Percentiles rank a stretch among this genome's conserved stretches.
phyloP scores from a whole-genome alignment of 2,329 filamentous ascomycete species.

The Diplocarpon rosae region DNA sequence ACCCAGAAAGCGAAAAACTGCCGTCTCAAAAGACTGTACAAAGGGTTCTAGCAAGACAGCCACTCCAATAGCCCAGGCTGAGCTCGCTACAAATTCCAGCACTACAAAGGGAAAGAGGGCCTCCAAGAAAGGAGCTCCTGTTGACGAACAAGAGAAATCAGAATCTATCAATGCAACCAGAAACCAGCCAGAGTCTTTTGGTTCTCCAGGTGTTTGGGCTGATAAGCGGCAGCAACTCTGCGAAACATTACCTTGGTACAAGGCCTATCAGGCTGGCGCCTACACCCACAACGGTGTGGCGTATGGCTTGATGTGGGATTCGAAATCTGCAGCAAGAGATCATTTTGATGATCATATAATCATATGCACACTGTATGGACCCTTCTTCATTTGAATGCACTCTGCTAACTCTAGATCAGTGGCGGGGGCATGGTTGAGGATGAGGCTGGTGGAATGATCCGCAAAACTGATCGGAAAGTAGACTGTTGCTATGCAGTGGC shows the following conservation, averaged over 20 bases:
- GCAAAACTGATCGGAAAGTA: background rate
- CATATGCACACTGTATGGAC: slow-evolving; percentile 48
- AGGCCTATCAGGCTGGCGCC: slow-evolving; percentile 46
- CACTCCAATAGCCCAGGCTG: no score
- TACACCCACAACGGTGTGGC: slow-evolving; percentile 41
- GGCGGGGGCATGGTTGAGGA: slow-evolving; percentile 43
- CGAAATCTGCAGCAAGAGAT: slow-evolving; percentile 41
- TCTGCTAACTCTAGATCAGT: slow-evolving; percentile 29
- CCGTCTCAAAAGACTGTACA: no score
- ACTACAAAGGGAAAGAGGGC: no score
- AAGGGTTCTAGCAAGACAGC: no score
- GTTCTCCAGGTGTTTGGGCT: slow-evolving; percentile 43
- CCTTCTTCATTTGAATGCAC: background rate
- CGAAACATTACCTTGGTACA: slow-evolving; percentile 53
- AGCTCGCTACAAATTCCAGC: no score
- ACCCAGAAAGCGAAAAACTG: no score
- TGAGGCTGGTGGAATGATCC: slow-evolving; percentile 28
- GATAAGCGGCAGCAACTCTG: slow-evolving; percentile 48
- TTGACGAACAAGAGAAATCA: background rate
- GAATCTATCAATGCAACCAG: background rate
- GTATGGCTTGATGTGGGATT: slow-evolving; percentile 48
- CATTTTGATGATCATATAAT: slow-evolving; percentile 49
- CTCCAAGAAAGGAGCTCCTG: no score
- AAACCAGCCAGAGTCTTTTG: slow-evolving; percentile 12
- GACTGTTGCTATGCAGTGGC: background rate